Conservation (phyloP, 768 basidiomycete species). For the Tremella yokohamensis region DNA sequence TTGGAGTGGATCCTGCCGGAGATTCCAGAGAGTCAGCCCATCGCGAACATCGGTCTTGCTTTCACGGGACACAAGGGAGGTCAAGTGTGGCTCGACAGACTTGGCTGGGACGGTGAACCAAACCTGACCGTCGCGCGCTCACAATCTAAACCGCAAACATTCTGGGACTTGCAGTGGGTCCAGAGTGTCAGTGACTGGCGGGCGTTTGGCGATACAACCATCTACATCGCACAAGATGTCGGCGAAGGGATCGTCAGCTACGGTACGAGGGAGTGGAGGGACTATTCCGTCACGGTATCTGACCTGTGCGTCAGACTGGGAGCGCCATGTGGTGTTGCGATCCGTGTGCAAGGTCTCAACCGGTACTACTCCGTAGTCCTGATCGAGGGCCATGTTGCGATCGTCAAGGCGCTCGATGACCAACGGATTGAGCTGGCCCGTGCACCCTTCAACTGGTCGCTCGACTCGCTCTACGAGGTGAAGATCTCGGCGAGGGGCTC, state of each 20-base stretch:
- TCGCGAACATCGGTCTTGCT: background rate
- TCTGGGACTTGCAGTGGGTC: conserved; percentile 9
- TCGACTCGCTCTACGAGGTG: conserved; percentile 1
- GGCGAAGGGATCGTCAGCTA: conserved; percentile 7
- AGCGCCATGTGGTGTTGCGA: background rate
- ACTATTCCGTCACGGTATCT: background rate
- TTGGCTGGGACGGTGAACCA: conserved; percentile 2
- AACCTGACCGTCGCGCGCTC: conserved; percentile 1
- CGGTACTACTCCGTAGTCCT: conserved; percentile 7
- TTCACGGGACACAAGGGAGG: background rate
- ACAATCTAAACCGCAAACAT: background rate
- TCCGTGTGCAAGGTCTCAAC: conserved; percentile 5
- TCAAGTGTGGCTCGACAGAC: conserved; percentile 7
- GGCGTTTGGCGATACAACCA: background rate
- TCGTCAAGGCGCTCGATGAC: conserved; percentile 7
- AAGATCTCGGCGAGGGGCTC: background rate
- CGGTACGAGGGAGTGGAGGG: conserved; percentile 6
- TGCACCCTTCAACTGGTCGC: conserved; percentile 4
- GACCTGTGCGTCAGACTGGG: conserved; percentile 9
- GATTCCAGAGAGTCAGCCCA: conserved; percentile 1
- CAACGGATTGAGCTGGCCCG: conserved; percentile 1
- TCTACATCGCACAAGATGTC: conserved; percentile 3
- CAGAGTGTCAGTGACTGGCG: conserved; percentile 2
- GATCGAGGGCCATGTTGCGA: conserved; percentile 4
- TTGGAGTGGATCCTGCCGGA: conserved; percentile 3